Base-by-base conservation (phyloP, 306 rosid species). In the Betula pendula region DNA sequence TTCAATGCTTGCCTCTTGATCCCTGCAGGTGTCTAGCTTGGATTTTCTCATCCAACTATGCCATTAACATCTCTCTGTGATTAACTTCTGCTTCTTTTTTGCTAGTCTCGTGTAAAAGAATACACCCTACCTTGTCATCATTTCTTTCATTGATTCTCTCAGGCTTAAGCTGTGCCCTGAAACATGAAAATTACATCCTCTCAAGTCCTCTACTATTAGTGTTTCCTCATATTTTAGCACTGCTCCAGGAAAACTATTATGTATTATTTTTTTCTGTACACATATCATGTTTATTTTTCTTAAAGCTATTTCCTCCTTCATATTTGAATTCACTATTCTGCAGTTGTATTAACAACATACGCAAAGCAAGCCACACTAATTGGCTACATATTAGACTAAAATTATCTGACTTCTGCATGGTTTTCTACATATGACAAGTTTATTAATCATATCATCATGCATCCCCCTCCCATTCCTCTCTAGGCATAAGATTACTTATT, bases 1-100 rank as follows among this genome's bases (percentile, higher is more conserved):
- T 56, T 3, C 40, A 65, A 35, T 65, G 47, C 70, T 22, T 35
- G 70, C 70, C 68, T 29, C 68, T 65, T 35, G 70, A 35, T 65
- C 25, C 45, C 15, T 65, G 70, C 12, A 35, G 14, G 68, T 31
- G 15, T 65, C 12, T 65, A 35, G 24, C 70, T 65, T 19, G 25
- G 47, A 19, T 65, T 4, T 33, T 35, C 47, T 63, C 35, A 13
- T 63, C 45, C 5, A 14, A 63, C 69, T 33, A 31, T 63, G 45
- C 69, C 35, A 38, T 65, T 17, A 17, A 25, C 42, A 14, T 2
- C 42, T 31, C 20, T 29, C 40, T 27, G 68, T 60, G 38, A 60
- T 29, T 42, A 13, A 60, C n/a, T 27, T 60, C 3, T 60, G 20
- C 68, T 15, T 25, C 65, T 25, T 60, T 29, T 15, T 29, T 29